phyloP scores from a whole-genome alignment of 1,139 yeast species.

The Blastobotrys malaysiensis region DNA sequence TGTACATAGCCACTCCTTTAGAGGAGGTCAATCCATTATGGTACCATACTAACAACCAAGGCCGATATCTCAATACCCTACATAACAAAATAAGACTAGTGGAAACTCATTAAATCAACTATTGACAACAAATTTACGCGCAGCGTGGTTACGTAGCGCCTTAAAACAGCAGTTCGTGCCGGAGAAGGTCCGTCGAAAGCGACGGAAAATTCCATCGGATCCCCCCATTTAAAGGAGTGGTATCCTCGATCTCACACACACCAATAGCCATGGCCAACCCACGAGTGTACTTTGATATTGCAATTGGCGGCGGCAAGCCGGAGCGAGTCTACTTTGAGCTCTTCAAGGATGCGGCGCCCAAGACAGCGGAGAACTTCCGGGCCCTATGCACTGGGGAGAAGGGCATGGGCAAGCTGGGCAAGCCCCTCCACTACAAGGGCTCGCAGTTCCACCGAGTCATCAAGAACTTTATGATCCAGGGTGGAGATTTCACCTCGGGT shows the following conservation, averaged over 20 bases:
- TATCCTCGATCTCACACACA: neutral
- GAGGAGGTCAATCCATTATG: no score
- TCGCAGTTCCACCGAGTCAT: slow-evolving; percentile 89
- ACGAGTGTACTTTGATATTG: slow-evolving; percentile 68
- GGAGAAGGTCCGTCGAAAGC: neutral
- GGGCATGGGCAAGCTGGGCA: slow-evolving; percentile 59
- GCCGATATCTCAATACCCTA: no score
- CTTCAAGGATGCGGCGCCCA: slow-evolving; percentile 78
- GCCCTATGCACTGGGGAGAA: slow-evolving; percentile 88
- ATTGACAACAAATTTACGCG: no score
- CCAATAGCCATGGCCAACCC: slow-evolving; percentile 29
- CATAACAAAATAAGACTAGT: no score
- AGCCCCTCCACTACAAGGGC: slow-evolving; percentile 68
- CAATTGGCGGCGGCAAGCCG: slow-evolving; percentile 54
- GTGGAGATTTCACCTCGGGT: slow-evolving; percentile 91
- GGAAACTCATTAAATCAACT: no score
- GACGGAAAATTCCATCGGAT: slow-evolving; percentile 1
- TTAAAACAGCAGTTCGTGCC: neutral
- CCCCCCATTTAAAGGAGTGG: neutral
- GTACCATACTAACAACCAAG: no score
- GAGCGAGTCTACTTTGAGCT: slow-evolving; percentile 77
- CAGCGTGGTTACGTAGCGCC: neutral
- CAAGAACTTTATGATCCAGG: slow-evolving; percentile 44
- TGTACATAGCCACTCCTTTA: no score
- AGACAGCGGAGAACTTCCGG: slow-evolving; percentile 88